Conservation (phyloP, 2,329 filamentous ascomycete genomes). For the Alternaria hordeiaustralica region DNA sequence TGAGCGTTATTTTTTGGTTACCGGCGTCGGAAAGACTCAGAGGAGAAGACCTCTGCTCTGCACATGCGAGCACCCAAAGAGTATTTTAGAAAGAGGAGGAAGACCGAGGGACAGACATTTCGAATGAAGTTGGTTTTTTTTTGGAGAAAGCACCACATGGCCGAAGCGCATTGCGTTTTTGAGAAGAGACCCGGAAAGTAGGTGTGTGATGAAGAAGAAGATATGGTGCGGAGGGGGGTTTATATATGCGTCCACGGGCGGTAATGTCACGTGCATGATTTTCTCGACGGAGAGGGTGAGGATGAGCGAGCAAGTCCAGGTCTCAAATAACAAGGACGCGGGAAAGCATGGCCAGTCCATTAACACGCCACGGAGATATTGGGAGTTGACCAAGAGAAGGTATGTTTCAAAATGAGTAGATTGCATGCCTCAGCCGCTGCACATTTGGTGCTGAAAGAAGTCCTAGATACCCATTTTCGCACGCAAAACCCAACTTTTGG, state of each 20-base stretch:
- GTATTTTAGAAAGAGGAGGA: not conserved
- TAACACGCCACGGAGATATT: not conserved
- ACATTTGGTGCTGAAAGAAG: not conserved
- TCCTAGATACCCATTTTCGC: fast-evolving
- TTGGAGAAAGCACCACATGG: no score
- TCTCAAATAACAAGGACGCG: not conserved
- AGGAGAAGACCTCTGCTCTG: not conserved
- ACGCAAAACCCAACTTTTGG: not conserved
- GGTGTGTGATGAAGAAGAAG: not conserved
- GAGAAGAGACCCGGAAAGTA: no score
- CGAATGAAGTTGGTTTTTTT: no score
- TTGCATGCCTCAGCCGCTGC: not conserved
- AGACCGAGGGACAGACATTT: not conserved
- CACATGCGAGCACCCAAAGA: no score
- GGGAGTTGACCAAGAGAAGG: not conserved
- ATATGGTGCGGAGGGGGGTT: fast-evolving
- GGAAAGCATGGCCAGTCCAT: fast-evolving
- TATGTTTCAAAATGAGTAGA: not conserved
- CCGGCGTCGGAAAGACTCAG: no score
- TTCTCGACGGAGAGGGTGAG: not conserved
- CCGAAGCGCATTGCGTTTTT: no score
- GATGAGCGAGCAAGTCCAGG: not conserved
- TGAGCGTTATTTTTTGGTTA: no score
- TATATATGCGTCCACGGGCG: not conserved
- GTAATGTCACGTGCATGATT: not conserved